Evolutionary conservation across 75 land plant species (phyloP).

Genomic region (Selaginella tamariscina): DNA sequence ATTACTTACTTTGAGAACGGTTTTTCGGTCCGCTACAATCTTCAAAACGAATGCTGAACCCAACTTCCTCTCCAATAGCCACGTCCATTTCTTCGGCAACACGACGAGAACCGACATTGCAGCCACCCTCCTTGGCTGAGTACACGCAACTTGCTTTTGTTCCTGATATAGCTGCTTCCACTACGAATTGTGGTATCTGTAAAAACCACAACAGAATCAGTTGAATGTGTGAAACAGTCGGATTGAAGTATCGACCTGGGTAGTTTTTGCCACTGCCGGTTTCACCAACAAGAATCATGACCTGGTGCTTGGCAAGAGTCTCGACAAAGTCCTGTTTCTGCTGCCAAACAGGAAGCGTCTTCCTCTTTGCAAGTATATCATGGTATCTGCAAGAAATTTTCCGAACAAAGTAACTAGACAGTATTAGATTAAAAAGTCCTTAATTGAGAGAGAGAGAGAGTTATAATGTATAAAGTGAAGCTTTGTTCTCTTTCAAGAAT

Average conservation of each 20-base stretch:
- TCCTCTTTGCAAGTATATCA: conserved; percentile 85
- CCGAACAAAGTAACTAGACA: too few species aligned
- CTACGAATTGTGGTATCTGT: conserved; percentile 96
- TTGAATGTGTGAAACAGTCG: background rate
- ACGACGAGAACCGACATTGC: conserved; percentile 97
- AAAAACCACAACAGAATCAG: background rate
- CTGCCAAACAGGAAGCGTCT: conserved; percentile 88
- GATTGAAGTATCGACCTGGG: conserved; percentile 83
- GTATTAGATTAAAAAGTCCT: too few species aligned
- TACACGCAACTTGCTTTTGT: conserved; percentile 75
- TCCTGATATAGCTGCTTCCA: conserved; percentile 58
- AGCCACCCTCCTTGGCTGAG: conserved; percentile 95
- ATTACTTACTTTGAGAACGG: conserved; percentile 71
- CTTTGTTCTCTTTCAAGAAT: too few species aligned
- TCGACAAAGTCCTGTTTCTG: conserved; percentile 78
- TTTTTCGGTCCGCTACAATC: conserved; percentile 86
- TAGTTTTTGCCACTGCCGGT: conserved; percentile 95
- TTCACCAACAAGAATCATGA: conserved; percentile 77
- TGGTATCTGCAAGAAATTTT: too few species aligned
- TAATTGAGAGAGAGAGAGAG: too few species aligned
- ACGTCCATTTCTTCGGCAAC: conserved; percentile 99
- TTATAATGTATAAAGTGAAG: too few species aligned
- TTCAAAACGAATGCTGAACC: conserved; percentile 96
- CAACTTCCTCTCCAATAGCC: conserved; percentile 94
- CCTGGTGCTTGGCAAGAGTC: conserved; percentile 51